Evolutionary conservation across 768 basidiomycete genomes (phyloP).

Genomic region (Leucocoprinus birnbaumii): DNA sequence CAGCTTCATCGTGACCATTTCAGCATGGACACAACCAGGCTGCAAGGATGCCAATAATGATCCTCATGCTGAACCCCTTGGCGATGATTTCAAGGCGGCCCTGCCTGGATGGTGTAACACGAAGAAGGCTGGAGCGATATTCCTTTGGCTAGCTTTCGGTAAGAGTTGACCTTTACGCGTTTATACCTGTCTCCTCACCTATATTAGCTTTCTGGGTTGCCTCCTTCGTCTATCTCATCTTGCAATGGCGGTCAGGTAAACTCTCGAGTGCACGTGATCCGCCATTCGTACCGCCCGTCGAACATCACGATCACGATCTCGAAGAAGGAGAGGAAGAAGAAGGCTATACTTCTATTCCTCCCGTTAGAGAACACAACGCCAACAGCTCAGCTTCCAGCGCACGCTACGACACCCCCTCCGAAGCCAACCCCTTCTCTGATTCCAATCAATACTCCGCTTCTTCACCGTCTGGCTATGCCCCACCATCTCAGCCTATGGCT

Average conservation of each 20-base stretch:
- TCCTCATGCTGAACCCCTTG: slow-evolving; percentile 65
- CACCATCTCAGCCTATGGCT: slow-evolving; percentile 24
- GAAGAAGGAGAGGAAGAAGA: slow-evolving; percentile 55
- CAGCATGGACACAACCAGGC: slow-evolving; percentile 85
- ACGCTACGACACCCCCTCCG: slow-evolving; percentile 24
- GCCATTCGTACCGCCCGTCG: slow-evolving; percentile 66
- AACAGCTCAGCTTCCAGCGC: slow-evolving; percentile 13
- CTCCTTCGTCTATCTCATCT: slow-evolving; percentile 60
- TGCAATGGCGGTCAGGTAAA: slow-evolving; percentile 76
- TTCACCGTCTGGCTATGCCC: slow-evolving; percentile 26
- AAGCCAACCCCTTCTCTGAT: slow-evolving; percentile 51
- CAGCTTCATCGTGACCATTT: slow-evolving; percentile 76
- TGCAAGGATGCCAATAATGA: slow-evolving; percentile 86
- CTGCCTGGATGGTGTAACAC: slow-evolving; percentile 86
- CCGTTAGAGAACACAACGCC: slow-evolving; percentile 25
- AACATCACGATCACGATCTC: slow-evolving; percentile 39
- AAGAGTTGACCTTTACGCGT: slow-evolving; percentile 21
- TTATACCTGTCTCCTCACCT: neutral
- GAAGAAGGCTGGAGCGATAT: slow-evolving; percentile 87
- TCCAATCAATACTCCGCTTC: slow-evolving; percentile 36
- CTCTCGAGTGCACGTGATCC: slow-evolving; percentile 65
- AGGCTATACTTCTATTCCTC: slow-evolving; percentile 48
- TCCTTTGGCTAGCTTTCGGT: slow-evolving; percentile 88
- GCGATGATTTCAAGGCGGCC: slow-evolving; percentile 62
- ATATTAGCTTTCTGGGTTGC: slow-evolving; percentile 70